A percentile compares a stretch with the other conserved stretches of the same genome.
These are phyloP conservation scores for Casuarina cunninghamiana DNA, from an alignment of 306 rosid genomes.

Conservation along the genomic window DNA sequence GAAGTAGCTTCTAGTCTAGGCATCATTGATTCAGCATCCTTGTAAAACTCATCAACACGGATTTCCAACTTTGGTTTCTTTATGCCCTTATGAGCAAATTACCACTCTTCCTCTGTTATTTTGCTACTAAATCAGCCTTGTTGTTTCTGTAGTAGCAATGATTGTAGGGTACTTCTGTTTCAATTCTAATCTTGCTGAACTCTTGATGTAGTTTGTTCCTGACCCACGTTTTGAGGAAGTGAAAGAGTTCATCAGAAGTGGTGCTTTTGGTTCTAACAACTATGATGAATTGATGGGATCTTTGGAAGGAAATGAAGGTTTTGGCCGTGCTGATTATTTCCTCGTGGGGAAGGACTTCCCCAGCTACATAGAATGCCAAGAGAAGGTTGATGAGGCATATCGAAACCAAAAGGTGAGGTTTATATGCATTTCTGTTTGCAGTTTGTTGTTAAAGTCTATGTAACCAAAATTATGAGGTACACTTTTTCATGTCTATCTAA, in stretches of 20 bases:
- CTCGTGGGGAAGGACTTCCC: slow-evolving; percentile 99
- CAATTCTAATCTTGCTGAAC: slow-evolving; percentile 25
- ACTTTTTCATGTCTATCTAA: slow-evolving; percentile 20
- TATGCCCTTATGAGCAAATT: slow-evolving; percentile 24
- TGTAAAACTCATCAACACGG: not conserved
- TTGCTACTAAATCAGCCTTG: not conserved
- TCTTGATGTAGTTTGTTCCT: slow-evolving; percentile 70
- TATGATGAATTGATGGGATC: slow-evolving; percentile 83
- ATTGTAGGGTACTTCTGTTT: slow-evolving; percentile 12
- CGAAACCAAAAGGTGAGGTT: slow-evolving; percentile 68
- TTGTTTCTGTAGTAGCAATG: slow-evolving; percentile 10
- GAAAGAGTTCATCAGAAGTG: slow-evolving; percentile 75
- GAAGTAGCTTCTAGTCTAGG: slow-evolving; percentile 13
- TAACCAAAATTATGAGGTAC: slow-evolving; percentile 14
- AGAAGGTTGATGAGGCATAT: slow-evolving; percentile 83
- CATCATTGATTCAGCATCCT: slow-evolving; percentile 18
- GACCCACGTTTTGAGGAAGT: slow-evolving; percentile 94
- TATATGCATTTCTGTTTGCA: slow-evolving; percentile 14
- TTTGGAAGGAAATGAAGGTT: slow-evolving; percentile 92
- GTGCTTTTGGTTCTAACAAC: slow-evolving; percentile 73
- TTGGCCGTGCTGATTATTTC: slow-evolving; percentile 90
- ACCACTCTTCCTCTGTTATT: slow-evolving; percentile 18
- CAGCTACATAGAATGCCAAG: slow-evolving; percentile 93
- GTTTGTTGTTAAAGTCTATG: not conserved
- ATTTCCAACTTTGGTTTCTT: slow-evolving; percentile 24